A percentile compares a stretch with the other conserved stretches of the same genome.
Evolutionary conservation across 2,329 filamentous ascomycete genomes (phyloP).

Genomic region (Mycosphaerella arachidis): DNA sequence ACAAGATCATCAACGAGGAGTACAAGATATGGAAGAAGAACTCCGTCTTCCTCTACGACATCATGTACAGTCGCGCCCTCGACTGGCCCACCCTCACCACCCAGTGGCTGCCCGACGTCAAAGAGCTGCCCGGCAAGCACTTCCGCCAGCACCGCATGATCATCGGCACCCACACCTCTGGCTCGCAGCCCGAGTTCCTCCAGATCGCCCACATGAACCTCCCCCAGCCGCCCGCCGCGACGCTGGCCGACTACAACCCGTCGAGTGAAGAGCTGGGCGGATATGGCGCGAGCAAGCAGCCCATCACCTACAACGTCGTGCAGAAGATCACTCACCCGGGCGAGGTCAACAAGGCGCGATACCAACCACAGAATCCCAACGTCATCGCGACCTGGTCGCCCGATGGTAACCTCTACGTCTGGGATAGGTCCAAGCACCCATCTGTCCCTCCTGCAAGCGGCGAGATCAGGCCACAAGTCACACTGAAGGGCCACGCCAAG

Average conservation of each 20-base stretch:
- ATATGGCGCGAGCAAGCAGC: constrained; percentile 72
- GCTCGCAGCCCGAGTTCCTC: constrained; percentile 79
- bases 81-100: constrained; percentile 97
- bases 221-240: constrained; percentile 69
- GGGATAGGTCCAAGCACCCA: constrained; percentile 92
- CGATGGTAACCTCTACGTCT: constrained; percentile 83
- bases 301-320: constrained; percentile 83
- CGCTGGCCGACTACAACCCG: constrained; percentile 83
- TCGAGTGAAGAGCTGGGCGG: constrained; percentile 90
- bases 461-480: constrained; percentile 73
- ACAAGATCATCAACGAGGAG: constrained; percentile 95
- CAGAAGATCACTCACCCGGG: constrained; percentile 95
- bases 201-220: constrained; percentile 94
- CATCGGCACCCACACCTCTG: constrained; percentile 90
- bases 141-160: constrained; percentile 83
- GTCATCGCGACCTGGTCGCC: constrained; percentile 90
- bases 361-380: constrained; percentile 95
- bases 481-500: constrained; percentile 74
- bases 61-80: constrained; percentile 88
- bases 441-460: constrained; percentile 57
- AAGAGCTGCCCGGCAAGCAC: constrained; percentile 69
- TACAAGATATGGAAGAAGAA: constrained; percentile 99
- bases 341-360: constrained; percentile 97
- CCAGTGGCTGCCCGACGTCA: constrained; percentile 96
- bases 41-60: constrained; percentile 94